Evolutionary conservation across 2,329 filamentous ascomycete species (phyloP).

Genomic region (Aspergillus latus): DNA sequence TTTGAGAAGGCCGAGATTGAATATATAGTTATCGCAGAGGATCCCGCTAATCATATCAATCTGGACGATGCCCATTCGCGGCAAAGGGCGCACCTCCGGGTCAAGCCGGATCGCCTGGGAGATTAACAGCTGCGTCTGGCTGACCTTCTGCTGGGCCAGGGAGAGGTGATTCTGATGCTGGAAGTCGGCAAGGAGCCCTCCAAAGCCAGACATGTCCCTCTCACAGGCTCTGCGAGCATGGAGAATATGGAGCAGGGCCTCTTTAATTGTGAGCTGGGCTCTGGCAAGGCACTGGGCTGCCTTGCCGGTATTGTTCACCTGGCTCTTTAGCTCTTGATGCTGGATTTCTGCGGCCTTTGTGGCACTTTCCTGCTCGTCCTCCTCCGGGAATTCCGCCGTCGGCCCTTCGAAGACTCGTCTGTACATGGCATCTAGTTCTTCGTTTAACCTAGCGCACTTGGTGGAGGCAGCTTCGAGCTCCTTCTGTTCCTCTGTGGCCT

Average conservation of each 20-base stretch:
- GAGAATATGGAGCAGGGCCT: not conserved
- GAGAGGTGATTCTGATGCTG: slow-evolving; percentile 1
- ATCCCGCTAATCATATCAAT: slow-evolving; percentile 3
- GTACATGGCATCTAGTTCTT: slow-evolving; percentile 7
- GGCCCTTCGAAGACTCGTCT: not conserved
- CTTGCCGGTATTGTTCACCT: not conserved
- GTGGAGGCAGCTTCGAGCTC: not conserved
- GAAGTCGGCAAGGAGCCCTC: not conserved
- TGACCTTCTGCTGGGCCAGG: slow-evolving; percentile 5
- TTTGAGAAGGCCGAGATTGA: not conserved
- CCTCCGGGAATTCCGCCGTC: slow-evolving; percentile 7
- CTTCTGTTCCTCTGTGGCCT: not conserved
- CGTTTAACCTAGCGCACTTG: not conserved
- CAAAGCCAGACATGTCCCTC: slow-evolving; percentile 3
- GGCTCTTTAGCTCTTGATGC: not conserved
- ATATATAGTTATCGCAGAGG: slow-evolving; percentile 2
- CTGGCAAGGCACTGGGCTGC: slow-evolving; percentile 6
- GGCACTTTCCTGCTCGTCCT: slow-evolving; percentile 6
- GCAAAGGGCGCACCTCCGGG: not conserved
- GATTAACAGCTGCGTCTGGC: slow-evolving; percentile 7
- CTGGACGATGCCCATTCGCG: slow-evolving; percentile 5
- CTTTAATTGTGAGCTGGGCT: slow-evolving; percentile 1
- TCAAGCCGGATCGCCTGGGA: slow-evolving; percentile 1
- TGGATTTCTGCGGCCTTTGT: not conserved
- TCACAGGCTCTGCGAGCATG: not conserved